Conservation (phyloP, 2,329 filamentous ascomycete species). For the Lasiodiplodia sp. region DNA sequence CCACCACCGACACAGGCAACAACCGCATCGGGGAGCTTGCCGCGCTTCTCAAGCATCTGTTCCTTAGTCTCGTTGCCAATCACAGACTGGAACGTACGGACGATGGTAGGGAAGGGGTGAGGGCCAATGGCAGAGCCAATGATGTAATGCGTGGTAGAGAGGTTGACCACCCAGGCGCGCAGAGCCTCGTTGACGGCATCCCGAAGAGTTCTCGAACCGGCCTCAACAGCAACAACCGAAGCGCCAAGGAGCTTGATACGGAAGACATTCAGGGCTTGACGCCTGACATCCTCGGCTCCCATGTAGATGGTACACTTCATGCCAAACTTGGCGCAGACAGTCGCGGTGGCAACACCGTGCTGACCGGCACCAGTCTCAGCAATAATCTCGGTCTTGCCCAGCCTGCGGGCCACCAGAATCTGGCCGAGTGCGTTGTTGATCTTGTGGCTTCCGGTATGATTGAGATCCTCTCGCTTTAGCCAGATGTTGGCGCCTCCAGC, state of each 20-base stretch:
- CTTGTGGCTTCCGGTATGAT: constrained; percentile 98
- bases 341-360: constrained; percentile 96
- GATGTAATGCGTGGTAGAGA: constrained; percentile 96
- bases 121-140: constrained; percentile 97
- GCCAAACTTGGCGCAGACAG: constrained; percentile 96
- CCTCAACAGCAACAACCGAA: constrained; percentile 89
- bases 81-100: constrained; percentile 95
- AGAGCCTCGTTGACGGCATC: constrained; percentile 91
- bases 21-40: constrained; percentile 92
- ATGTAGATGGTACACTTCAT: constrained; percentile 99
- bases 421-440: constrained; percentile 99
- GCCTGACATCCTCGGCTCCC: constrained; percentile 95
- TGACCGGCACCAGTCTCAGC: constrained; percentile 97
- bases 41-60: constrained; percentile 84
- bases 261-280: constrained; percentile 97
- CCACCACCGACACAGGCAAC: constrained; percentile 97
- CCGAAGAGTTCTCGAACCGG: constrained; percentile 73
- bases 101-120: constrained; percentile 97
- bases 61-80: constrained; percentile 94
- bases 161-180: constrained; percentile 89
- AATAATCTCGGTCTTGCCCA: constrained; percentile 97
- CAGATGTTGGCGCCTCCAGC: constrained; percentile 95
- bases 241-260: constrained; percentile 96
- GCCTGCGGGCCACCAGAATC: constrained; percentile 79
- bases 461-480: constrained; percentile 96